Percentiles rank a stretch among this genome's conserved stretches.
These are phyloP conservation scores for Lithocarpus polystachyus DNA, from an alignment of 306 rosid species.

Conservation along the genomic window DNA sequence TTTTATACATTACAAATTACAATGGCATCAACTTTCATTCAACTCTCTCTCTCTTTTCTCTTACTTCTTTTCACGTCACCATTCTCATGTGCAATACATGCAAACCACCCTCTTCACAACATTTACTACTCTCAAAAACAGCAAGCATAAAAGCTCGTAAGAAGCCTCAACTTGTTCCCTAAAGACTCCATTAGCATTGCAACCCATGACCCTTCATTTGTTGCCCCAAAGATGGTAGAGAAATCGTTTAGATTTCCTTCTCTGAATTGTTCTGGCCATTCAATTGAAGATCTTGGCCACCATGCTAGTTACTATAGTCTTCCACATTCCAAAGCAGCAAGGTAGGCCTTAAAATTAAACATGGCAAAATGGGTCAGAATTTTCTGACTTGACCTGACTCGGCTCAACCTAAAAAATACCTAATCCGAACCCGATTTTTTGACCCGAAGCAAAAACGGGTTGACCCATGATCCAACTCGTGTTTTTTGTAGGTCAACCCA, in stretches of 20 bases:
- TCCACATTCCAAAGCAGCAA: conserved; percentile 75
- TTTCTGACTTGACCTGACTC: too few relatives aligned
- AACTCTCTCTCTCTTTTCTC: conserved; percentile 25
- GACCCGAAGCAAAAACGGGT: too few relatives aligned
- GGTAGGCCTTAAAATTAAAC: conserved; percentile 41
- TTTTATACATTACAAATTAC: conserved; percentile 9
- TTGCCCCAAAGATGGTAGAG: conserved; percentile 47
- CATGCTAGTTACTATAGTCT: conserved; percentile 84
- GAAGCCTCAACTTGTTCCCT: conserved; percentile 73
- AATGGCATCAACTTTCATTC: conserved; percentile 45
- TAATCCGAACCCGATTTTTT: too few relatives aligned
- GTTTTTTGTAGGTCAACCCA: too few relatives aligned
- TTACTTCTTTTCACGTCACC: conserved; percentile 28
- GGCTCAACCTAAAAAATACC: too few relatives aligned
- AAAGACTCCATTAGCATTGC: conserved; percentile 48
- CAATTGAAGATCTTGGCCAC: conserved; percentile 73
- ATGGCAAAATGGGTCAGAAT: too few relatives aligned
- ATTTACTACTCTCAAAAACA: conserved; percentile 26
- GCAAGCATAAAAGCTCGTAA: conserved; percentile 62
- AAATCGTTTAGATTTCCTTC: conserved; percentile 56
- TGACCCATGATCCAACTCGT: too few relatives aligned
- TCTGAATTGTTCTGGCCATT: conserved; percentile 35
- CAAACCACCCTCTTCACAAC: conserved; percentile 17
- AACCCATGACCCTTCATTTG: conserved; percentile 22
- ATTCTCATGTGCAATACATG: conserved; percentile 28